Percentiles rank a stretch among this genome's conserved stretches.
Conservation (phyloP, 176 grass and related monocot genomes). For the Metroxylon sagu region DNA sequence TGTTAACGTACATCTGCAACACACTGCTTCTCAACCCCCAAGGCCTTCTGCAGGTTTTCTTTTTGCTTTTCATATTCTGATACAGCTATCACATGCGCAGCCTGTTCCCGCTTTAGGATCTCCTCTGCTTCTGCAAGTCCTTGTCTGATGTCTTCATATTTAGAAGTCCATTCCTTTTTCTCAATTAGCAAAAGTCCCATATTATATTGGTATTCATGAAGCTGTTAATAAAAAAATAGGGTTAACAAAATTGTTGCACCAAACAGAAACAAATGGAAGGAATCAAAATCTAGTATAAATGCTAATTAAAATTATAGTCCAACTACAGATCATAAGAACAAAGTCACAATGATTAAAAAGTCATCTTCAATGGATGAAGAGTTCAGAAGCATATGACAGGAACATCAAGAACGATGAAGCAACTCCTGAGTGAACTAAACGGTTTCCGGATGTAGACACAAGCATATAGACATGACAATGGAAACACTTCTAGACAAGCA, state of each 20-base stretch:
- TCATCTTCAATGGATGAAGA: too few relatives aligned
- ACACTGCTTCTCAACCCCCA: constrained; percentile 88
- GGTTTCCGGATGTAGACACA: too few relatives aligned
- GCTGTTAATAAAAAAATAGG: constrained; percentile 27
- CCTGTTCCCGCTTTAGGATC: constrained; percentile 71
- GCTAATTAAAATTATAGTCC: too few relatives aligned
- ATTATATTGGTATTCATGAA: constrained; percentile 90
- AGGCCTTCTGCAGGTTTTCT: constrained; percentile 47
- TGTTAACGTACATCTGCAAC: constrained; percentile 54
- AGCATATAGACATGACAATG: too few relatives aligned
- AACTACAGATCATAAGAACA: too few relatives aligned
- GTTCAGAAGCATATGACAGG: too few relatives aligned
- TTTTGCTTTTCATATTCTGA: constrained; percentile 75
- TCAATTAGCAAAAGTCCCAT: constrained; percentile 93
- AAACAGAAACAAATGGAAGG: neutral
- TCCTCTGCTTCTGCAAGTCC: constrained; percentile 54
- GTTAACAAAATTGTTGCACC: neutral
- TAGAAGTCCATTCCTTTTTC: constrained; percentile 77
- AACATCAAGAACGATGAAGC: too few relatives aligned
- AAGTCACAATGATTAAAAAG: too few relatives aligned
- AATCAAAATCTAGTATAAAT: too few relatives aligned
- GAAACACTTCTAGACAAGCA: too few relatives aligned
- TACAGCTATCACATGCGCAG: constrained; percentile 55
- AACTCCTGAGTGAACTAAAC: too few relatives aligned
- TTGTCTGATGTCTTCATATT: constrained; percentile 56